Conservation (phyloP, 2,329 filamentous ascomycete species). For the Curvularia spicifera region DNA sequence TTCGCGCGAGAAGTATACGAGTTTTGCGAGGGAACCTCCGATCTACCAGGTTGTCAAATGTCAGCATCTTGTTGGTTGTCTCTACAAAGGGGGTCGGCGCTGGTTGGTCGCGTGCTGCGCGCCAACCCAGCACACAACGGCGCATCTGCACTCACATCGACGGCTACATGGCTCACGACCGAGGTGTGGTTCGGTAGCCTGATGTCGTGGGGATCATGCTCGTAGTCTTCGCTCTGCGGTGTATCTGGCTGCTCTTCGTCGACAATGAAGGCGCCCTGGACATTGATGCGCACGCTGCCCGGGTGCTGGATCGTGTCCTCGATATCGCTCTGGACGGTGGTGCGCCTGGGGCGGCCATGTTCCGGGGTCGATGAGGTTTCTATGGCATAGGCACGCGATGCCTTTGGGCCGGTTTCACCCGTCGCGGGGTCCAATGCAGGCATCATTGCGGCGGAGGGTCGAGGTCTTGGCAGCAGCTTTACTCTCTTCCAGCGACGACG, state of each 20-base stretch:
- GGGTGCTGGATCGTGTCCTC: conserved; percentile 64
- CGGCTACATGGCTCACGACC: conserved; percentile 93
- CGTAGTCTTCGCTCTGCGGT: conserved; percentile 60
- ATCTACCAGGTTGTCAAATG: conserved; percentile 64
- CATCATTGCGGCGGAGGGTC: conserved; percentile 40
- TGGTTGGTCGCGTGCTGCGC: conserved; percentile 20
- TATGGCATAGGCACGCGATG: conserved; percentile 27
- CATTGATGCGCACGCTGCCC: conserved; percentile 87
- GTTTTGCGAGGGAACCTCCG: conserved; percentile 91
- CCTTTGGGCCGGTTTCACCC: conserved; percentile 38
- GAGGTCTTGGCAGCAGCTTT: conserved; percentile 48
- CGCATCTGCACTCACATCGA: conserved; percentile 72
- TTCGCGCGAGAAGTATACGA: conserved; percentile 96
- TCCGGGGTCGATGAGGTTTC: conserved; percentile 26
- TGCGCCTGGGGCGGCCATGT: conserved; percentile 34
- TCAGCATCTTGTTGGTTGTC: conserved; percentile 24
- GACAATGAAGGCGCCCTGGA: conserved; percentile 94
- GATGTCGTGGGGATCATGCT: conserved; percentile 87
- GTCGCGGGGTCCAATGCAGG: conserved; percentile 39
- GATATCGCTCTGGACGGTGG: conserved; percentile 51
- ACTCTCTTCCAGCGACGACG: conserved; percentile 43
- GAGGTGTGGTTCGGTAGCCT: conserved; percentile 94
- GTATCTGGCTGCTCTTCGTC: conserved; percentile 67
- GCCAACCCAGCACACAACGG: conserved; percentile 22
- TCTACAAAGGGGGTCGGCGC: background rate